Evolutionary conservation across 306 rosid species (phyloP).

Genomic region (Prunus armeniaca): DNA sequence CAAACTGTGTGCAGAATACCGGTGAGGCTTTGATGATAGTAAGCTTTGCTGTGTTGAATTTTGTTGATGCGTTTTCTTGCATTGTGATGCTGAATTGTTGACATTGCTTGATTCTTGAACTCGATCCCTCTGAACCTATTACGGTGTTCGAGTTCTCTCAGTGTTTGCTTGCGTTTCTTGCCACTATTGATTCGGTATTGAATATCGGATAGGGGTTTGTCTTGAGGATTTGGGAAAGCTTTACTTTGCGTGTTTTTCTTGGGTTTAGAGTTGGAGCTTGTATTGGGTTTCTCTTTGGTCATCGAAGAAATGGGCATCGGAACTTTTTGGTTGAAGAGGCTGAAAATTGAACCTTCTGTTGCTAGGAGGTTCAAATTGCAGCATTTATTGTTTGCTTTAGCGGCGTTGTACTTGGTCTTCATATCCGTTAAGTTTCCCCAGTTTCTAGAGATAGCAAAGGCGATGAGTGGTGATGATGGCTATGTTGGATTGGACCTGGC

Average conservation of each 20-base stretch:
- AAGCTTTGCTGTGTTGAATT: conserved; percentile 20
- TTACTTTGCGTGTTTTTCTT: conserved; percentile 4
- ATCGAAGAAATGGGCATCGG: conserved; percentile 27
- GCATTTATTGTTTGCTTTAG: conserved; percentile 69
- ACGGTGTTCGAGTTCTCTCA: conserved; percentile 2
- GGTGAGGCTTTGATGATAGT: conserved; percentile 29
- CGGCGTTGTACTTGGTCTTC: conserved; percentile 68
- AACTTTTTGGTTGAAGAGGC: conserved; percentile 60
- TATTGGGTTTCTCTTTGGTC: conserved; percentile 22
- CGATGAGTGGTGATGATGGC: conserved; percentile 72
- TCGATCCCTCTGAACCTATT: conserved; percentile 25
- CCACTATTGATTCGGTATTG: conserved; percentile 14
- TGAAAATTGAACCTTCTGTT: conserved; percentile 56
- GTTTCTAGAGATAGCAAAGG: conserved; percentile 55
- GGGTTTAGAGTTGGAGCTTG: conserved; percentile 17
- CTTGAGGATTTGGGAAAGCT: conserved; percentile 13
- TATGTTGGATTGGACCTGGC: conserved; percentile 42
- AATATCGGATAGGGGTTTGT: conserved; percentile 15
- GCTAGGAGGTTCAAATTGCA: conserved; percentile 70
- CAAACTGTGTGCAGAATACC: conserved; percentile 23
- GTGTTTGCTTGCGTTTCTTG: conserved; percentile 3
- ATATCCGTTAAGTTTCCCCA: conserved; percentile 74
- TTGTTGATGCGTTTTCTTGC: conserved; percentile 23
- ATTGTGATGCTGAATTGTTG: conserved; percentile 29
- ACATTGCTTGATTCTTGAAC: conserved; percentile 38